phyloP scores from a whole-genome alignment of 345 rosid species.

The Moricandia moricandioides region DNA sequence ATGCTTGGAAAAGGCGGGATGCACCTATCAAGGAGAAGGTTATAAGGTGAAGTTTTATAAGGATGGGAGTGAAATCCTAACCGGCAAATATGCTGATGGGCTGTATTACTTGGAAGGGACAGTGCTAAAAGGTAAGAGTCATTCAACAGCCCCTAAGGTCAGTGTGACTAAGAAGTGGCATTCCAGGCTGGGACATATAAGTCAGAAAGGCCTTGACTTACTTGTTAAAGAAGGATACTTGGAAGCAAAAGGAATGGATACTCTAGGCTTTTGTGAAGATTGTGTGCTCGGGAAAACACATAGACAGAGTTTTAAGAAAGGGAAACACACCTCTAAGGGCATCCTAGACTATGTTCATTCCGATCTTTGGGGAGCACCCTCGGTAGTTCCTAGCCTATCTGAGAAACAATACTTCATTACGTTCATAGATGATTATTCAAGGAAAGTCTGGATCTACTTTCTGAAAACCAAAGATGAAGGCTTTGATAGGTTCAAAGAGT shows the following conservation, averaged over 20 bases:
- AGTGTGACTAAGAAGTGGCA: background rate
- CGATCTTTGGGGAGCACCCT: background rate
- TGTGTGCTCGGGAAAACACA: background rate
- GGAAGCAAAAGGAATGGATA: background rate
- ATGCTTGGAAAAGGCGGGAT: background rate
- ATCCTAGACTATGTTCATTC: background rate
- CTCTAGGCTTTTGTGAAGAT: background rate
- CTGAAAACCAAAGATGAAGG: too few relatives aligned
- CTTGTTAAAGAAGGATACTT: background rate
- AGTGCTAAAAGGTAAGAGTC: background rate
- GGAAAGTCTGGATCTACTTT: too few relatives aligned
- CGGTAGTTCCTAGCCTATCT: background rate
- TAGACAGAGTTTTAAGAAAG: background rate
- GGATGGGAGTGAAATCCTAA: background rate
- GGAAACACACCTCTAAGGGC: background rate
- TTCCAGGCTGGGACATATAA: background rate
- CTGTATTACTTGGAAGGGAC: background rate
- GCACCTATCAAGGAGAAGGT: background rate
- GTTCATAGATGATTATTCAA: too few relatives aligned
- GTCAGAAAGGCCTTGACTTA: background rate
- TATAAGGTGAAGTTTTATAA: background rate
- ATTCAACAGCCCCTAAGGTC: background rate
- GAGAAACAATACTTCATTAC: background rate
- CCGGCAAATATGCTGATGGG: background rate
- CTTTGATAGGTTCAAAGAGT: background rate